phyloP scores from a whole-genome alignment of 805 yeast genomes.

The Candida tammaniensis region DNA sequence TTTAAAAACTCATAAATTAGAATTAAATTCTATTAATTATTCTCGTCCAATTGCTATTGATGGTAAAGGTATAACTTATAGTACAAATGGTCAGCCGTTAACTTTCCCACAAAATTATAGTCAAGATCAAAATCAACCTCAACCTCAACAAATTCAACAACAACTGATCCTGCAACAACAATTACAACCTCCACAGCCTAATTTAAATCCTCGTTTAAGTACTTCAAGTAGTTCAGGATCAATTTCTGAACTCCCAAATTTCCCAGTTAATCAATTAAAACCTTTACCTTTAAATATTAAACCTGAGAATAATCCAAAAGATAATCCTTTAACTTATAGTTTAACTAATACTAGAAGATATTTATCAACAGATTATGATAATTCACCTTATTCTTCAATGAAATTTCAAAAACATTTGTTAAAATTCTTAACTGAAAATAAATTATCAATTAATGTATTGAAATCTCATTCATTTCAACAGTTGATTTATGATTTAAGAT shows the following conservation, averaged over 20 bases:
- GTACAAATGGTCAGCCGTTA: conserved; percentile 22
- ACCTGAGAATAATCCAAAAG: conserved; percentile 2
- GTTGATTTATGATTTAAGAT: conserved; percentile 47
- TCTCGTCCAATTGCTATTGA: conserved; percentile 38
- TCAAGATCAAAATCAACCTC: conserved; percentile 1
- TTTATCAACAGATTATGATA: conserved; percentile 34
- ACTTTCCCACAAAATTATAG: conserved; percentile 2
- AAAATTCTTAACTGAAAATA: conserved; percentile 51
- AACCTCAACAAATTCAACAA: conserved; percentile 1
- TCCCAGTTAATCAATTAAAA: not conserved
- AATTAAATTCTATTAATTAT: conserved; percentile 37
- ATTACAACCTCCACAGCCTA: conserved; percentile 1
- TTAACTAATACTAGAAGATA: conserved; percentile 16
- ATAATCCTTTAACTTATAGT: conserved; percentile 5
- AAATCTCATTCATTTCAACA: conserved; percentile 52
- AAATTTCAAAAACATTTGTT: conserved; percentile 51
- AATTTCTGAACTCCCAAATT: not conserved
- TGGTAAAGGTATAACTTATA: conserved; percentile 33
- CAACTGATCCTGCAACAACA: conserved; percentile 1
- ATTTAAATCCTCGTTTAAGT: conserved; percentile 1
- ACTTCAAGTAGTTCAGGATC: not conserved
- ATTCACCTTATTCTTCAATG: conserved; percentile 41
- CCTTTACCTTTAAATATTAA: not conserved
- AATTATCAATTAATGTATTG: conserved; percentile 45
- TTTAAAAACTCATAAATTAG: conserved; percentile 44